Evolutionary conservation across 2,329 filamentous ascomycete genomes (phyloP).

Genomic region (Clonostachys byssicola): DNA sequence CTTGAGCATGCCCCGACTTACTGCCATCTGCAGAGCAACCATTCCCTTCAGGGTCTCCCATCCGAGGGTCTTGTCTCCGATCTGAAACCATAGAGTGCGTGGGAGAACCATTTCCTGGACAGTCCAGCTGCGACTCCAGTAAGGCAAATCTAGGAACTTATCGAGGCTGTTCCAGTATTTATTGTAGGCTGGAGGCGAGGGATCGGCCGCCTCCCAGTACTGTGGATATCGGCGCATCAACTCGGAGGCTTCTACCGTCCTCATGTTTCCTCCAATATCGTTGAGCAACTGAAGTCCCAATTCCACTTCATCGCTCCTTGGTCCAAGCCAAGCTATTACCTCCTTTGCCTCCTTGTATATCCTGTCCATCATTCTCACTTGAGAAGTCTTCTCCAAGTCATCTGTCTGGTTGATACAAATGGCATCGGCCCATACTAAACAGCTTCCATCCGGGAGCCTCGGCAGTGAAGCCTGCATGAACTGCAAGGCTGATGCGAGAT

Average conservation of each 20-base stretch:
- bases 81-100: too few species aligned
- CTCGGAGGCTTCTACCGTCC: too few species aligned
- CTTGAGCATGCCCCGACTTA: too few species aligned
- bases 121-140: background rate
- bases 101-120: background rate
- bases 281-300: too few species aligned
- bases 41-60: too few species aligned
- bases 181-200: too few species aligned
- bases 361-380: conserved; percentile 3
- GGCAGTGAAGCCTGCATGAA: too few species aligned
- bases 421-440: conserved; percentile 1
- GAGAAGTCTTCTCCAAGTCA: conserved; percentile 1
- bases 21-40: too few species aligned
- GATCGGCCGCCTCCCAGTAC: background rate
- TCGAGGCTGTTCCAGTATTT: too few species aligned
- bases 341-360: conserved; percentile 6
- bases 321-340: conserved; percentile 6
- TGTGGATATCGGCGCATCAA: background rate
- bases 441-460: too few species aligned
- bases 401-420: conserved; percentile 8
- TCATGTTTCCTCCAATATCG: too few species aligned
- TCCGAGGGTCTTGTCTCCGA: too few species aligned
- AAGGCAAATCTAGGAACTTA: background rate
- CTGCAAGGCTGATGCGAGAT: background rate
- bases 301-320: background rate